These are phyloP conservation scores for Cryptococcus hybrid DNA, from an alignment of 1,284 basidiomycete genomes.

Conservation along the genomic window DNA sequence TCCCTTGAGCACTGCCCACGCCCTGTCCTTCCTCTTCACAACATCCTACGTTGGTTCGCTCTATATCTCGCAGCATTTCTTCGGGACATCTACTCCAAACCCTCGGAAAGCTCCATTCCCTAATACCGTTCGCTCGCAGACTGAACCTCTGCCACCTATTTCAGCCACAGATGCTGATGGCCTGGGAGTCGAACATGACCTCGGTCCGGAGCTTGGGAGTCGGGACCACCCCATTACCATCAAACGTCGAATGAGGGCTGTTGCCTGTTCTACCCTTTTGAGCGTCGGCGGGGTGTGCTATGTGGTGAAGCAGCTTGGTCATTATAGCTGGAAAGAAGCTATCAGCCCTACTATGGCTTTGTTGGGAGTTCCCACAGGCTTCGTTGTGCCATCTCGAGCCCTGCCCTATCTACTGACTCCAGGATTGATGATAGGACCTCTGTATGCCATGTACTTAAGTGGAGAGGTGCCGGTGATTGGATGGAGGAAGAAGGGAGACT, in stretches of 20 bases:
- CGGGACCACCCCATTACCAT: conserved; percentile 50
- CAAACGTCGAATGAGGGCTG: conserved; percentile 43
- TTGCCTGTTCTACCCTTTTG: conserved; percentile 33
- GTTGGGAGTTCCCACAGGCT: conserved; percentile 26
- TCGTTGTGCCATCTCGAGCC: conserved; percentile 6
- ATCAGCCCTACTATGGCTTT: conserved; percentile 27
- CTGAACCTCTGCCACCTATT: conserved; percentile 12
- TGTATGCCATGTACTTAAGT: conserved; percentile 64
- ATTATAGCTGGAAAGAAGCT: conserved; percentile 8
- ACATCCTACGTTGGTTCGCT: conserved; percentile 53
- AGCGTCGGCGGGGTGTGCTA: conserved; percentile 31
- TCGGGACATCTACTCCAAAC: neutral
- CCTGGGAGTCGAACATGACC: conserved; percentile 1
- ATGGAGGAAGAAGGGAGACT: neutral
- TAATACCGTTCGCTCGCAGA: neutral
- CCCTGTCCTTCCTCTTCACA: conserved; percentile 46
- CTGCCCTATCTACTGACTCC: conserved; percentile 69
- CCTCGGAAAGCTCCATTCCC: neutral
- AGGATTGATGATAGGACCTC: conserved; percentile 76
- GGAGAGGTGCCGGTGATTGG: conserved; percentile 55
- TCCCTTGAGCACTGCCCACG: conserved; percentile 26
- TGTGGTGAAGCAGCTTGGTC: conserved; percentile 22
- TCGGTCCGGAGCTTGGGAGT: conserved; percentile 23
- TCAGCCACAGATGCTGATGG: conserved; percentile 10
- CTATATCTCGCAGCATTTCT: conserved; percentile 46